Base-by-base conservation (phyloP, 768 basidiomycete genomes). In the Calvatia gigantea region DNA sequence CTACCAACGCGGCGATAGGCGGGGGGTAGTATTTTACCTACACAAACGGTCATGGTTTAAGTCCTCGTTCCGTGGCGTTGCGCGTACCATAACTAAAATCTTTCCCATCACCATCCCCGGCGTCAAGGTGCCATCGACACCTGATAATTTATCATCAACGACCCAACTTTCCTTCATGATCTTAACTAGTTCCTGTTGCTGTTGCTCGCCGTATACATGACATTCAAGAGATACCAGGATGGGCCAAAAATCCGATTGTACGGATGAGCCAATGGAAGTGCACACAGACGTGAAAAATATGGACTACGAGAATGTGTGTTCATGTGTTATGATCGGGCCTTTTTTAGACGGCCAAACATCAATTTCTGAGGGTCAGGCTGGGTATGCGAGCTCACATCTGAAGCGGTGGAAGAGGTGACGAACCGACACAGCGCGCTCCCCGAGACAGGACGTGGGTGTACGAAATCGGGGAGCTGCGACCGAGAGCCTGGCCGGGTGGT, bases 141-240 rank as follows among this genome's bases (percentile, higher is more conserved):
- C 73, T 37, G 74, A 75, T 1, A 81, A 49, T 57, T 62, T 64
- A 19, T 67, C 63, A 39, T 73, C 65, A 2, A 85, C 79, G 3
- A 86, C 82, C 78, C 82, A 83, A 2, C 71, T 70, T 4, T 72
- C 74, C 52, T 70, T 67, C 74, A 86, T 77, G 41, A 80, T 71
- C 25, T 65, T 62, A 8, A 86, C 80, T n/a, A 86, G 66, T 59
- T 83, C 76, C 17, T 67, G 65, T 62, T 86, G 85, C 0, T 73
- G 74, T 25, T 70, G 69, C 0, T 74, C 65, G 15, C 73, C 74
- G 9, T 54, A 47, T 23, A 86, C 83, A 57, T 86, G 85, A 60
- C 83, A 85, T 62, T 86, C 85, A 3, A 86, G 71, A 35, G 79
- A 81, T 46, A 86, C 75, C 55, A 85, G 62, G 17, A 85, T 72